phyloP scores from a whole-genome alignment of 2,329 filamentous ascomycete species.

The Aspergillus unguis region DNA sequence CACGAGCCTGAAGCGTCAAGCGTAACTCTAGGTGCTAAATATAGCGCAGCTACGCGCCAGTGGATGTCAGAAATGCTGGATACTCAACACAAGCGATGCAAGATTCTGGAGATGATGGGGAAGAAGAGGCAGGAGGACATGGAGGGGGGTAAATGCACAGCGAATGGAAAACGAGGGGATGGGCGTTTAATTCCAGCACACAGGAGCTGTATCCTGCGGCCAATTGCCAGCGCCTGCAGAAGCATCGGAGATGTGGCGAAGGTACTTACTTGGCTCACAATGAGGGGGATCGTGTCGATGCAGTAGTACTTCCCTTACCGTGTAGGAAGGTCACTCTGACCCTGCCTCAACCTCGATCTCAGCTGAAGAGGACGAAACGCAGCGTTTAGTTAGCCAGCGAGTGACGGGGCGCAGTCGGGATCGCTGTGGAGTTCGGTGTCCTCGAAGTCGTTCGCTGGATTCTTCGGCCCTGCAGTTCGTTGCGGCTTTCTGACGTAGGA shows the following conservation, averaged over 20 bases:
- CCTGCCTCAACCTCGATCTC: constrained; percentile 1
- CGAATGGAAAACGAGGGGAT: constrained; percentile 14
- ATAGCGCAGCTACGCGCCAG: constrained; percentile 27
- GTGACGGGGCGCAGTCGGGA: constrained; percentile 23
- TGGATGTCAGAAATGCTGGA: constrained; percentile 24
- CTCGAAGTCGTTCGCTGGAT: constrained; percentile 9
- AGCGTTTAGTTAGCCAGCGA: constrained; percentile 26
- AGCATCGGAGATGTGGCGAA: constrained; percentile 7
- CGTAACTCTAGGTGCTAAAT: constrained; percentile 32
- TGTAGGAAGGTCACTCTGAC: neutral
- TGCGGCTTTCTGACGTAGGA: neutral
- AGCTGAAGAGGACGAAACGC: constrained; percentile 10
- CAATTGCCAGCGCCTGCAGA: constrained; percentile 11
- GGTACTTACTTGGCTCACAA: neutral
- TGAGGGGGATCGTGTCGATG: neutral
- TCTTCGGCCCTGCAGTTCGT: constrained; percentile 9
- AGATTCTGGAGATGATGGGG: constrained; percentile 3
- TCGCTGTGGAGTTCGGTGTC: constrained; percentile 13
- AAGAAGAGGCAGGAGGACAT: constrained; percentile 1
- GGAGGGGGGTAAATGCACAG: constrained; percentile 6
- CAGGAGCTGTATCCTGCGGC: constrained; percentile 11
- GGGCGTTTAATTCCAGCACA: constrained; percentile 9
- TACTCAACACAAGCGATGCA: constrained; percentile 11
- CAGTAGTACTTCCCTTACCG: neutral
- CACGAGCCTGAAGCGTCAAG: constrained; percentile 12